These are phyloP conservation scores for Agaricus bisporus DNA, from an alignment of 768 basidiomycete genomes.

Conservation along the genomic window DNA sequence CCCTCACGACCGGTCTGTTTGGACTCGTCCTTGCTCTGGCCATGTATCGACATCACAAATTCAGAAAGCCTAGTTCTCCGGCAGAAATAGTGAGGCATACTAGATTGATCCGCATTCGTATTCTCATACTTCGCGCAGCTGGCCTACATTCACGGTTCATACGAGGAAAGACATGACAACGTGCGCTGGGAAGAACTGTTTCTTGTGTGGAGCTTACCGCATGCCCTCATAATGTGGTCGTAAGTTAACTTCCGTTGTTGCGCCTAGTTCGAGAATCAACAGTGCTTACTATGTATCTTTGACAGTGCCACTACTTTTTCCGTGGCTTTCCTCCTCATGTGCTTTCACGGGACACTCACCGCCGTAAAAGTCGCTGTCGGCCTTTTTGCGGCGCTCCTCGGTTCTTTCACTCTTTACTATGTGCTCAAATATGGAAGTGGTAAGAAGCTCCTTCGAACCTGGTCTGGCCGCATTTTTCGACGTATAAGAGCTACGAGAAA, in stretches of 20 bases:
- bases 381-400: neutral
- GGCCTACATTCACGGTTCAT: neutral
- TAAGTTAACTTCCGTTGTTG: neutral
- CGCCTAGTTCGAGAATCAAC: neutral
- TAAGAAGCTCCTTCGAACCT: neutral
- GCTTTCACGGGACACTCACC: neutral
- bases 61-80: neutral
- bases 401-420: neutral
- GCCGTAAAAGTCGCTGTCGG: neutral
- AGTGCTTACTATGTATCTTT: too few relatives aligned
- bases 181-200: neutral
- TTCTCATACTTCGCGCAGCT: neutral
- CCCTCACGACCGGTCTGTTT: neutral
- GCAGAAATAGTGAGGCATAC: neutral
- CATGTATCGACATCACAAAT: conserved; percentile 2
- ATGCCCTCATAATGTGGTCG: conserved; percentile 8
- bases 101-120: neutral
- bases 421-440: conserved; percentile 1
- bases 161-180: neutral
- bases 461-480: neutral
- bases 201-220: conserved; percentile 6
- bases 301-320: conserved; percentile 2
- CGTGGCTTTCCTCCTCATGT: conserved; percentile 5
- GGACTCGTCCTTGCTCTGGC: conserved; percentile 1
- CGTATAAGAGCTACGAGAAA: too few relatives aligned